Percentiles rank a stretch among this genome's conserved stretches.
Evolutionary conservation across 805 yeast species (phyloP).

Genomic region (Zygotorulaspora danielsina): DNA sequence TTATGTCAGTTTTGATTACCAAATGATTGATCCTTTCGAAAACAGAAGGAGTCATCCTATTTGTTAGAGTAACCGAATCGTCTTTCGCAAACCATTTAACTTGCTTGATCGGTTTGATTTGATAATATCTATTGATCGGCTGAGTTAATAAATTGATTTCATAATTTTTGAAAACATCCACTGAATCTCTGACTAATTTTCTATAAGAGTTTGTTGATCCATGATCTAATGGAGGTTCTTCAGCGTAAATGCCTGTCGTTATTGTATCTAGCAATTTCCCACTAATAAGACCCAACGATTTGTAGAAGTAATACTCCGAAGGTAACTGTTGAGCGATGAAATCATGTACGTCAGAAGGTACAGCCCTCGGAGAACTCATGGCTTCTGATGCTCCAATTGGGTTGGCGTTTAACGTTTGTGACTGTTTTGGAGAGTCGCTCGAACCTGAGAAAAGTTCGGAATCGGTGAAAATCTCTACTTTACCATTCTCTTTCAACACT

Average conservation of each 20-base stretch:
- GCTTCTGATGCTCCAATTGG: constrained; percentile 7
- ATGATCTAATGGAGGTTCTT: constrained; percentile 65
- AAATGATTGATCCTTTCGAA: constrained; percentile 40
- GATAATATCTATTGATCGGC: constrained; percentile 78
- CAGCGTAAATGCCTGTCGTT: constrained; percentile 56
- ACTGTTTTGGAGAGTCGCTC: constrained; percentile 3
- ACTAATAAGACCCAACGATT: constrained; percentile 64
- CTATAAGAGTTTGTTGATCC: constrained; percentile 55
- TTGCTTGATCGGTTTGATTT: constrained; percentile 59
- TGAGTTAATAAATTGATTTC: constrained; percentile 66
- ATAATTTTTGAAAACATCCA: constrained; percentile 49
- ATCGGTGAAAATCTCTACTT: constrained; percentile 50
- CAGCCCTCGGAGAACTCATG: constrained; percentile 15
- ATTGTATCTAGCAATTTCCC: constrained; percentile 62
- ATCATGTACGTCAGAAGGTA: constrained; percentile 79
- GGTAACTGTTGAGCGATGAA: constrained; percentile 82
- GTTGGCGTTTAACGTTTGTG: neutral
- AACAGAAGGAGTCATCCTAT: constrained; percentile 51
- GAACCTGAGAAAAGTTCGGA: constrained; percentile 2
- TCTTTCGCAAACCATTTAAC: constrained; percentile 51
- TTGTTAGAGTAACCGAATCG: constrained; percentile 41
- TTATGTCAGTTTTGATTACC: constrained; percentile 29
- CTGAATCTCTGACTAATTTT: constrained; percentile 45
- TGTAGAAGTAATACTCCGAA: constrained; percentile 77
- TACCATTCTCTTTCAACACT: constrained; percentile 62